phyloP scores from a whole-genome alignment of 2,329 filamentous ascomycete species.

The Colletotrichum tropicicola region DNA sequence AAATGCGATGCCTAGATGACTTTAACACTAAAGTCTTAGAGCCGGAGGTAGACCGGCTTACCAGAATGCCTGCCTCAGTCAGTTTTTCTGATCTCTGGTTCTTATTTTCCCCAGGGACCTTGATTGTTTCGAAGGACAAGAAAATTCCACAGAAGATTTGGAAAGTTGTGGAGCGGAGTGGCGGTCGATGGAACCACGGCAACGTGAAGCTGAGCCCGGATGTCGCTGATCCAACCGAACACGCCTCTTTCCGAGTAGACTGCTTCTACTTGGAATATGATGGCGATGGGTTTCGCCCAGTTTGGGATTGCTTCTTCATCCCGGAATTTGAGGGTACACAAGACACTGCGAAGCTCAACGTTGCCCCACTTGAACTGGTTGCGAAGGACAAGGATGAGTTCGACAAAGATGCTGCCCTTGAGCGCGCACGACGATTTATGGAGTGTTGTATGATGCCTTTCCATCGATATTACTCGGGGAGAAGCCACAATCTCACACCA shows the following conservation, averaged over 20 bases:
- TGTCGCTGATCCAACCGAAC: neutral
- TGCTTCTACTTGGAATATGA: constrained; percentile 50
- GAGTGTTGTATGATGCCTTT: constrained; percentile 41
- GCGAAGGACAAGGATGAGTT: constrained; percentile 26
- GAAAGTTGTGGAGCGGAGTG: neutral
- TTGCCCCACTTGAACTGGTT: constrained; percentile 43
- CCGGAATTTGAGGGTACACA: constrained; percentile 47
- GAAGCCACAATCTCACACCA: constrained; percentile 39
- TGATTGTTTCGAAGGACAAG: neutral
- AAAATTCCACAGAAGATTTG: neutral
- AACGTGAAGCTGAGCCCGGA: neutral
- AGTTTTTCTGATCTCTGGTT: neutral
- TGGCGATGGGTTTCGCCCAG: constrained; percentile 47
- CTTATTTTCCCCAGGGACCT: neutral
- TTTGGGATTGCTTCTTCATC: constrained; percentile 47
- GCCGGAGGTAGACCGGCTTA: neutral
- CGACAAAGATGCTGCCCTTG: constrained; percentile 35
- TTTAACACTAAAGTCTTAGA: neutral
- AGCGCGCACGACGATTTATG: constrained; percentile 44
- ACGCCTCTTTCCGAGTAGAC: neutral
- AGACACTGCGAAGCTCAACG: constrained; percentile 45
- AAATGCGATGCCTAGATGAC: neutral
- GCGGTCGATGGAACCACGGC: neutral
- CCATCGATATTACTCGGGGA: constrained; percentile 50
- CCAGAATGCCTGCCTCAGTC: neutral